A percentile compares a stretch with the other conserved stretches of the same genome.
phyloP scores from a whole-genome alignment of 1,139 yeast genomes.

The Lodderomyces pseudojiufengensis region DNA sequence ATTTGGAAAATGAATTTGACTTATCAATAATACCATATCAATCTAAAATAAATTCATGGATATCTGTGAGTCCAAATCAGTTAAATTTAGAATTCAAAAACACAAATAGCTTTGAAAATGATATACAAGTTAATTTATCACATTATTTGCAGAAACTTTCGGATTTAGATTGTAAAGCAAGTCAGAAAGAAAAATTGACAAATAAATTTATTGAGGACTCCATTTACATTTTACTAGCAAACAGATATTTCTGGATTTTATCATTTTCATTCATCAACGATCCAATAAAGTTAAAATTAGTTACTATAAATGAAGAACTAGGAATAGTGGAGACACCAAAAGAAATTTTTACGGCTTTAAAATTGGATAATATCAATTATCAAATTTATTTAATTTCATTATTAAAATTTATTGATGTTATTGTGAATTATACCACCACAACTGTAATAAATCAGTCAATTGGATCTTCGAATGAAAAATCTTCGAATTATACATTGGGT shows the following conservation, averaged over 20 bases:
- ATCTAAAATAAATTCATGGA: constrained; percentile 10
- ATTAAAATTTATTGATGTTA: constrained; percentile 22
- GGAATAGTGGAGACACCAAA: constrained; percentile 22
- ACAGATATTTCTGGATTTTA: constrained; percentile 20
- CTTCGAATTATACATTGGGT: constrained; percentile 21
- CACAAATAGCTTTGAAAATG: constrained; percentile 3
- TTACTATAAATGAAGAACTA: constrained; percentile 8
- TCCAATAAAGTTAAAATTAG: constrained; percentile 13
- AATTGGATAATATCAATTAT: constrained; percentile 18
- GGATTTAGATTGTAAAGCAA: constrained; percentile 15
- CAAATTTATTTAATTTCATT: constrained; percentile 23
- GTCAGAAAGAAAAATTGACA: constrained; percentile 20
- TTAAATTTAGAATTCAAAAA: constrained; percentile 5
- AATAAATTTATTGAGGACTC: constrained; percentile 22
- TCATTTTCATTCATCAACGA: constrained; percentile 11
- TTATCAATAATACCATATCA: constrained; percentile 12
- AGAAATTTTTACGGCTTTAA: constrained; percentile 15
- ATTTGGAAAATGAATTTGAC: constrained; percentile 14
- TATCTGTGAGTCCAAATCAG: constrained; percentile 8
- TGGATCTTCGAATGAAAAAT: constrained; percentile 9
- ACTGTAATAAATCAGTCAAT: constrained; percentile 25
- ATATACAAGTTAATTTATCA: constrained; percentile 6
- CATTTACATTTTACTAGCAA: constrained; percentile 17
- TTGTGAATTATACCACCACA: constrained; percentile 29
- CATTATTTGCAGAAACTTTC: constrained; percentile 7